These are phyloP conservation scores for Cryptosporidium sp. DNA, from an alignment of 169 alveolate genomes.

Conservation along the genomic window DNA sequence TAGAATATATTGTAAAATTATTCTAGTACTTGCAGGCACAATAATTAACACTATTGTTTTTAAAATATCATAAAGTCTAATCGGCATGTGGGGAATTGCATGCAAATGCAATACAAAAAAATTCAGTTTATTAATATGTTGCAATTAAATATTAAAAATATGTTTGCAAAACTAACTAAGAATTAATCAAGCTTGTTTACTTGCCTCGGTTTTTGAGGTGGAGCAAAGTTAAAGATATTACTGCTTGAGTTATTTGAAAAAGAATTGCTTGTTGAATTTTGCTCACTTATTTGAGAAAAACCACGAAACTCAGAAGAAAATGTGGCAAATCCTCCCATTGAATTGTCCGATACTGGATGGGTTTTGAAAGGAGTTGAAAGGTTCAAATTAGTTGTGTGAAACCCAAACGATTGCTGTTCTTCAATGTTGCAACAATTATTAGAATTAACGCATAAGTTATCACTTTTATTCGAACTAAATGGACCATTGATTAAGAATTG, in stretches of 20 bases:
- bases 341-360: slow-evolving; percentile 5
- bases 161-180: not conserved
- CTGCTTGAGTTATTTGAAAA: not conserved
- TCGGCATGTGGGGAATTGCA: slow-evolving; percentile 54
- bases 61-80: slow-evolving; percentile 19
- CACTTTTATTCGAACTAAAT: slow-evolving; percentile 28
- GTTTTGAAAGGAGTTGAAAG: slow-evolving; percentile 21
- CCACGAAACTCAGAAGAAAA: slow-evolving; percentile 35
- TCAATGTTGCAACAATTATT: not conserved
- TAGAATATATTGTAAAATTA: not conserved
- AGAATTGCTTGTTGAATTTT: slow-evolving; percentile 4
- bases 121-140: not conserved
- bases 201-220: slow-evolving; percentile 75
- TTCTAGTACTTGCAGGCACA: not conserved
- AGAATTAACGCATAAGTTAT: not conserved
- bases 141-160: not conserved
- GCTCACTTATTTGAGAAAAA: slow-evolving; percentile 11
- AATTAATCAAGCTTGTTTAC: slow-evolving; percentile 64
- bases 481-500: slow-evolving; percentile 51
- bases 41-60: not conserved
- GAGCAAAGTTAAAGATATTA: slow-evolving; percentile 57
- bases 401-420: not conserved
- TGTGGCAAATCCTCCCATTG: slow-evolving; percentile 37
- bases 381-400: not conserved
- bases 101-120: slow-evolving; percentile 25